Evolutionary conservation across 352 stramenopile species (phyloP).

Genomic region (Globisporangium cylindrosporum): DNA sequence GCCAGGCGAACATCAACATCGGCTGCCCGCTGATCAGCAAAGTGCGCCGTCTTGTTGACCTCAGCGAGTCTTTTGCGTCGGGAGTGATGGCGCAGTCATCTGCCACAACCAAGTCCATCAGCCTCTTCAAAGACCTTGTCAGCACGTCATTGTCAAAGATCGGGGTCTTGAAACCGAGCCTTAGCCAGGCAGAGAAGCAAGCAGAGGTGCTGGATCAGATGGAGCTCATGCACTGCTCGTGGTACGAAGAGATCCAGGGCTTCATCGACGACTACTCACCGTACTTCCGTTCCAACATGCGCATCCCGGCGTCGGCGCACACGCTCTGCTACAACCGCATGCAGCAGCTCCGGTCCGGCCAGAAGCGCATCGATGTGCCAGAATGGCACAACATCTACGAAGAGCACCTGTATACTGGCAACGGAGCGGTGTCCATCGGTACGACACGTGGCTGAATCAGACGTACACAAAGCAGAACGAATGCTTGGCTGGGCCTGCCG

Average conservation of each 20-base stretch:
- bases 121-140: conserved; percentile 3
- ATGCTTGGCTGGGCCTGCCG: not conserved
- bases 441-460: not conserved
- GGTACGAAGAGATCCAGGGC: conserved; percentile 39
- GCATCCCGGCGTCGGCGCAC: conserved; percentile 22
- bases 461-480: not conserved
- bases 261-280: conserved; percentile 39
- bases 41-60: conserved; percentile 7
- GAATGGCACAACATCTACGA: conserved; percentile 25
- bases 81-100: not conserved
- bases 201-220: conserved; percentile 38
- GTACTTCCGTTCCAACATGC: conserved; percentile 35
- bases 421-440: not conserved
- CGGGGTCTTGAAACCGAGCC: not conserved
- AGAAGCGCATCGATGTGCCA: conserved; percentile 21
- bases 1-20: conserved; percentile 1
- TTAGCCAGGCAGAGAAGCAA: not conserved
- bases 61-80: not conserved
- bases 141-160: not conserved
- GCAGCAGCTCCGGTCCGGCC: conserved; percentile 17
- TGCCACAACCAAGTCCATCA: not conserved
- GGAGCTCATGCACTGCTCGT: conserved; percentile 52
- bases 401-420: conserved; percentile 14
- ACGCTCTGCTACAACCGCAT: conserved; percentile 40
- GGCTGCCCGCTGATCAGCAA: not conserved